Evolutionary conservation across 2,329 filamentous ascomycete species (phyloP).

Genomic region (Sarocladium kiliense): DNA sequence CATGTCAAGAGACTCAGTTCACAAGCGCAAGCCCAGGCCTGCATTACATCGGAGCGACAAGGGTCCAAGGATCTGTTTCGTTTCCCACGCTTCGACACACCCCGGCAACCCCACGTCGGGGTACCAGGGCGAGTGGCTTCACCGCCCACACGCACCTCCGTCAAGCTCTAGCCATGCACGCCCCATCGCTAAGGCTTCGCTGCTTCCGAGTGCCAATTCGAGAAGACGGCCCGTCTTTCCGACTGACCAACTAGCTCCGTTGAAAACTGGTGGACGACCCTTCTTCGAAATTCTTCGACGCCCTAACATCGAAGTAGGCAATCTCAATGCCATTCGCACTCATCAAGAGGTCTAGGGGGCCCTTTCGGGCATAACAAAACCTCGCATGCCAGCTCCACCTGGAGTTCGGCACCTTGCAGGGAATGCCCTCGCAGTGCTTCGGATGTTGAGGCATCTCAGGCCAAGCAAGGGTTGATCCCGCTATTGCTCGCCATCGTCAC

Average conservation of each 20-base stretch:
- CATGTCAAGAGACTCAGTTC: background rate
- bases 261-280: background rate
- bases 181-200: conserved; percentile 8
- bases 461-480: too few relatives aligned
- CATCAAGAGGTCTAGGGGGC: background rate
- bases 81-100: background rate
- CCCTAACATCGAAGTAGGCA: background rate
- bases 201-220: conserved; percentile 9
- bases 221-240: conserved; percentile 4
- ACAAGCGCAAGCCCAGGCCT: background rate
- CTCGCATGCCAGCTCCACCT: background rate
- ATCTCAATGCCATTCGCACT: background rate
- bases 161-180: conserved; percentile 1
- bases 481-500: too few relatives aligned
- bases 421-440: background rate
- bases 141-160: conserved; percentile 3
- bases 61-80: background rate
- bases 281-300: background rate
- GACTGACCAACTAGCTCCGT: conserved; percentile 1
- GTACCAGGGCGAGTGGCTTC: background rate
- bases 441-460: too few relatives aligned
- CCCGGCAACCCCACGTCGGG: conserved; percentile 5
- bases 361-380: background rate
- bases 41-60: background rate
- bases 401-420: background rate